Base-by-base conservation (phyloP, 2,329 filamentous ascomycete species). In the Hymenoscyphus linearis region DNA sequence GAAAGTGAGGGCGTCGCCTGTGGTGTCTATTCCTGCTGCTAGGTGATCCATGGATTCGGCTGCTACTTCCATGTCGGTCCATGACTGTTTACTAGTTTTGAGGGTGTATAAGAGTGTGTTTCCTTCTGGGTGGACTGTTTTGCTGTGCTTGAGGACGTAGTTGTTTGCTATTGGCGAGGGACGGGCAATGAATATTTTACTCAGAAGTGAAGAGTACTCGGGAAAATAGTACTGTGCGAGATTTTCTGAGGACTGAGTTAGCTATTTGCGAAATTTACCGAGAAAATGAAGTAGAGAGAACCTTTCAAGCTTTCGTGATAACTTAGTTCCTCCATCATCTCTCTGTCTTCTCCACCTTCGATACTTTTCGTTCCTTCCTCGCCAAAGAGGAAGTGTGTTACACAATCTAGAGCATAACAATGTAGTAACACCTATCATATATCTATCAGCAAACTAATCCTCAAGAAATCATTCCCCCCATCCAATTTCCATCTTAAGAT, bases 121-220 rank as follows among this genome's bases (percentile, higher is more conserved):
- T 4, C 75, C 73, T 4, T 79, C 79, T 0, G 80, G 72, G 25
- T 80, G 75, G 10, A 74, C 72, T 59, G 78, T 76, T 44, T 75
- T 72, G 57, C 77, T 79, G 16, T 81, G 80, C 12, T 79, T 75
- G 14, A 86, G 73, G 14, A 88, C 85, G 65, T 85, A 85, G 26
- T 78, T 69, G 67, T 87, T 82, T 12, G 85, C 82, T 52, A 85
- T 72, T 0, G 85, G 85, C 0, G 65, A 60, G 12, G 64, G 62
- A 27, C 65, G 59, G 10, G 67, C 64, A 68, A 89, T 87, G 74
- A 97, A 95, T 69, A 91, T 86, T 76, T 95, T 96, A 80, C 88
- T 93, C 74, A 98, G 96, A 2, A 92, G 96, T 74, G 96, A 96
- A 76, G 97, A 93, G 72, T 98, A 96, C 47, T 92, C 97, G 47